Base-by-base conservation (phyloP, 352 stramenopile genomes). In the Globisporangium paddicum region DNA sequence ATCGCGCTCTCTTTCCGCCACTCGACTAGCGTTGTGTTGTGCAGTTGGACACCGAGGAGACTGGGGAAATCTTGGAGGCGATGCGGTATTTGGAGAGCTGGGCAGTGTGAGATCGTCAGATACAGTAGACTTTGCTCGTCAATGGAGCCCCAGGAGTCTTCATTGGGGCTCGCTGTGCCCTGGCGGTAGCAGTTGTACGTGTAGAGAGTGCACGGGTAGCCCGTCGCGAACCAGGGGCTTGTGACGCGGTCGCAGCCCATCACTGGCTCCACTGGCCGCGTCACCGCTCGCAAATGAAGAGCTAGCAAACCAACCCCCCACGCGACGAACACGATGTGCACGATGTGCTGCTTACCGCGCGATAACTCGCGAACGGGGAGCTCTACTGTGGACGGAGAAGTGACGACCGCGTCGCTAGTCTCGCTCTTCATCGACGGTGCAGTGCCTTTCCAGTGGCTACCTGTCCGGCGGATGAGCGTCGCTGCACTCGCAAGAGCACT, bases 171-270 rank as follows among this genome's bases (percentile, higher is more conserved):
- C 37, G 47, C 9, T 0, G 14, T 25, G 19, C 23, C 48, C 19
- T 54, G 21, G 5, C 8, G 41, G 32, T 54, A 53, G 48, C 38
- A 58, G 48, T 41, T 59, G 41, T 64, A 72, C 6, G 60, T 21
- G 53, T 65, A 73, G 37, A 66, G 59, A 3, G 66, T 62, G 52
- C 65, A 73, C 49, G 62, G 62, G 25, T 63, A 68, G 8, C 45
- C 38, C 7, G 23, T 55, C 13, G 50, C 37, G 48, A 73, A 71
- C 65, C 46, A 57, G 3, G 56, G 30, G 16, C n/a, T 8, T 0
- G 28, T 37, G 25, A 23, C n/a, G 28, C 45, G 47, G n/a, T 14
- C 37, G 23, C 57, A 58, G 3, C 47, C 38, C 5, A 25, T 1
- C 14, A 57, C 57, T 8, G 19, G 10, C 6, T 47, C 2, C 7